A percentile compares a stretch with the other conserved stretches of the same genome.
Conservation (phyloP, 768 basidiomycete genomes). For the Pisolithus tinctorius region DNA sequence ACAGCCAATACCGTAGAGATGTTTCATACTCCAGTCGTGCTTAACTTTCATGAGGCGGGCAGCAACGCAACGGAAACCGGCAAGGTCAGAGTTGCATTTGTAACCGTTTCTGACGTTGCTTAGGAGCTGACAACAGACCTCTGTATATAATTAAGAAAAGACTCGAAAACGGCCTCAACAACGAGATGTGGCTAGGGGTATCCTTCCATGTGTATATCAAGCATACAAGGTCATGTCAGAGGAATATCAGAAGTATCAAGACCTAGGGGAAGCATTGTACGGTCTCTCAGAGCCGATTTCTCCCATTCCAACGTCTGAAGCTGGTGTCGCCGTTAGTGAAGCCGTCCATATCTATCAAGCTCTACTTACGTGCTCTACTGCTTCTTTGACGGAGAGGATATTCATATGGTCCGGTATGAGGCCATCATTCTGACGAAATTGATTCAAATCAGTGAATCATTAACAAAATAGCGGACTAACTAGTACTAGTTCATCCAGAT, state of each 20-base stretch:
- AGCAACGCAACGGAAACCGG: no score
- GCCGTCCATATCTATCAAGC: neutral
- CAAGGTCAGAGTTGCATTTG: no score
- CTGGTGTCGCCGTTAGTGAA: slow-evolving; percentile 26
- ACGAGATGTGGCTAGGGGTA: neutral
- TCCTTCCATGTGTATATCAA: neutral
- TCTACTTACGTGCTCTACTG: slow-evolving; percentile 46
- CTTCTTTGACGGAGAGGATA: slow-evolving; percentile 51
- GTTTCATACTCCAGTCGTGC: no score
- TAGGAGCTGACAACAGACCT: no score
- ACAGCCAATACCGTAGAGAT: no score
- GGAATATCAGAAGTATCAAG: slow-evolving; percentile 28
- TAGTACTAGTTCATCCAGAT: slow-evolving; percentile 55
- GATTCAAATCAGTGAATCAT: neutral
- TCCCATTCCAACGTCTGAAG: slow-evolving; percentile 50
- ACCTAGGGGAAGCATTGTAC: slow-evolving; percentile 53
- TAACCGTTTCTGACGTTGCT: no score
- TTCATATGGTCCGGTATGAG: slow-evolving; percentile 73
- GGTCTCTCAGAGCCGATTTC: slow-evolving; percentile 37
- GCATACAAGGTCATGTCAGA: slow-evolving; percentile 4
- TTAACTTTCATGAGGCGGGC: no score
- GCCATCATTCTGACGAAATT: slow-evolving; percentile 38
- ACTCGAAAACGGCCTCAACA: no score
- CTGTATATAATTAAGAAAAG: no score
- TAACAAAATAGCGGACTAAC: slow-evolving; percentile 32